phyloP scores from a whole-genome alignment of 2,329 filamentous ascomycete genomes.

The Zasmidium cellare region DNA sequence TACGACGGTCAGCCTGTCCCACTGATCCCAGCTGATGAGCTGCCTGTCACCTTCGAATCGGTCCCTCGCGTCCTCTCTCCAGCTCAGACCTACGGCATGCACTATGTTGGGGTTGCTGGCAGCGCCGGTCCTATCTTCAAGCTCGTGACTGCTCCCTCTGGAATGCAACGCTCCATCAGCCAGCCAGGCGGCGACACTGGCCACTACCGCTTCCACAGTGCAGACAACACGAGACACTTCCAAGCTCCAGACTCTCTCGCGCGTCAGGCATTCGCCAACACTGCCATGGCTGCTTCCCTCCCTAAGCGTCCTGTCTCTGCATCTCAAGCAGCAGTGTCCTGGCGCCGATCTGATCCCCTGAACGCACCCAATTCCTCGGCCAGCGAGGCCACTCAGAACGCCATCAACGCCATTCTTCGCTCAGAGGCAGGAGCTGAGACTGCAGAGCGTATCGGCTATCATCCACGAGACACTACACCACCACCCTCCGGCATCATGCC shows the following conservation, averaged over 20 bases:
- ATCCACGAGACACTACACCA: slow-evolving; percentile 15
- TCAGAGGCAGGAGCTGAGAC: slow-evolving; percentile 28
- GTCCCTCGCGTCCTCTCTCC: slow-evolving; percentile 37
- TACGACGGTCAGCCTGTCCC: slow-evolving; percentile 38
- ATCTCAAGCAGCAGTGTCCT: slow-evolving; percentile 24
- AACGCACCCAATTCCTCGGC: background rate
- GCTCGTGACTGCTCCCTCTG: slow-evolving; percentile 16
- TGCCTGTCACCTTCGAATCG: slow-evolving; percentile 39
- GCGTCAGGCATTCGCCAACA: slow-evolving; percentile 22
- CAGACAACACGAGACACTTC: slow-evolving; percentile 15
- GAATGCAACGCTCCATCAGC: slow-evolving; percentile 18
- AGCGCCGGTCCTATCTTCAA: slow-evolving; percentile 27
- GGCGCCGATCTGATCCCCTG: slow-evolving; percentile 23
- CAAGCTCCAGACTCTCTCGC: slow-evolving; percentile 24
- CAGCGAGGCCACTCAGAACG: slow-evolving; percentile 23
- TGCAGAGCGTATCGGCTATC: slow-evolving; percentile 32
- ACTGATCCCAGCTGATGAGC: slow-evolving; percentile 45
- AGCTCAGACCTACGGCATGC: slow-evolving; percentile 32
- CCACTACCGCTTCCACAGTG: slow-evolving; percentile 20
- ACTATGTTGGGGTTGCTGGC: slow-evolving; percentile 30
- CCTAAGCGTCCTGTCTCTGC: slow-evolving; percentile 21
- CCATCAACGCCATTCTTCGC: slow-evolving; percentile 33
- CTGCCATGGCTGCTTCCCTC: background rate
- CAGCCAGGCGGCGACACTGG: slow-evolving; percentile 14
- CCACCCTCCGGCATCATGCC: slow-evolving; percentile 41